phyloP scores from a whole-genome alignment of 1,284 basidiomycete species.

The Boletus smithii region DNA sequence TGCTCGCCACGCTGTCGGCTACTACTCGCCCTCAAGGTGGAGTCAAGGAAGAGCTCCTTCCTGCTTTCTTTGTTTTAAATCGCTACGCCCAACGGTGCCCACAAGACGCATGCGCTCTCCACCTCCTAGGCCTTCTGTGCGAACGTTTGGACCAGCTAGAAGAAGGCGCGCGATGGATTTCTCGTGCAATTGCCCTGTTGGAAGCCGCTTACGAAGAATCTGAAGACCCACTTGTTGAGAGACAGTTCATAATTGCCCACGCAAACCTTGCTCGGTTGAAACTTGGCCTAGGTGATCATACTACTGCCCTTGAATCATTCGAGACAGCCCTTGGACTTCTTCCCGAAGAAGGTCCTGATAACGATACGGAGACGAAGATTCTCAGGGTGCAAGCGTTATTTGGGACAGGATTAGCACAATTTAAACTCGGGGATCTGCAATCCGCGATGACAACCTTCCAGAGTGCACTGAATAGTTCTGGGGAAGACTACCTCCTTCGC shows the following conservation, averaged over 20 bases:
- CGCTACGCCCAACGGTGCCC: slow-evolving; percentile 74
- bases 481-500: slow-evolving; percentile 46
- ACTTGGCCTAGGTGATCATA: slow-evolving; percentile 58
- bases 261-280: slow-evolving; percentile 79
- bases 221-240: slow-evolving; percentile 76
- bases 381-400: slow-evolving; percentile 68
- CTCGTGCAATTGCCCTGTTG: slow-evolving; percentile 69
- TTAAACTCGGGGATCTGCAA: slow-evolving; percentile 63
- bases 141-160: slow-evolving; percentile 78
- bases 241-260: slow-evolving; percentile 80
- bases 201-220: slow-evolving; percentile 87
- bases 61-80: slow-evolving; percentile 78
- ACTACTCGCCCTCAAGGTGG: slow-evolving; percentile 27
- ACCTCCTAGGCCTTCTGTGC: slow-evolving; percentile 83
- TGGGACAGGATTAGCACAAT: slow-evolving; percentile 68
- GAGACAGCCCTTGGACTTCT: slow-evolving; percentile 76
- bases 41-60: slow-evolving; percentile 50
- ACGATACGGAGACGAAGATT: slow-evolving; percentile 30
- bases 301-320: slow-evolving; percentile 66
- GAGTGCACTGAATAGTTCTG: slow-evolving; percentile 55
- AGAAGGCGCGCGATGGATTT: slow-evolving; percentile 56
- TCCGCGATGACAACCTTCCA: slow-evolving; percentile 67
- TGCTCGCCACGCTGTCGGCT: slow-evolving; percentile 49
- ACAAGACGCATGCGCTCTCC: slow-evolving; percentile 71
- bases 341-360: slow-evolving; percentile 32